These are phyloP conservation scores for Daldinia decipiens DNA, from an alignment of 495 filamentous ascomycete species.

Conservation along the genomic window DNA sequence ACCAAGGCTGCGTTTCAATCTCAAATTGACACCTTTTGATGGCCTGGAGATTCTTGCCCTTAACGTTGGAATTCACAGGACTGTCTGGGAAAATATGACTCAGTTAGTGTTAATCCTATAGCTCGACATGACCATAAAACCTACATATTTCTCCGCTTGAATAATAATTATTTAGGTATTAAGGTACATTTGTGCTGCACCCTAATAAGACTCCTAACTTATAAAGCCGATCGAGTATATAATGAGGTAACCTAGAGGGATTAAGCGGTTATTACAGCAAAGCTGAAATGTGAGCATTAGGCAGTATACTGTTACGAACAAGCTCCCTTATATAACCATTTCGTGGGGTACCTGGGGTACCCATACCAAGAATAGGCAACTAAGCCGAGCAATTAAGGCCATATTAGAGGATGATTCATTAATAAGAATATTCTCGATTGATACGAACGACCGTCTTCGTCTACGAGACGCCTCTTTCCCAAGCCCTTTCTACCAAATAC, in stretches of 20 bases:
- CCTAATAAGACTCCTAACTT: background rate
- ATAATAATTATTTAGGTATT: background rate
- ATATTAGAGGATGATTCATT: constrained; percentile 4
- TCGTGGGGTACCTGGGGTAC: too few relatives aligned
- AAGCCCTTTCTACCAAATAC: constrained; percentile 24
- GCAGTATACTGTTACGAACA: too few relatives aligned
- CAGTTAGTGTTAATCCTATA: background rate
- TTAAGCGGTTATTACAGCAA: too few relatives aligned
- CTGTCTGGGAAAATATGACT: background rate
- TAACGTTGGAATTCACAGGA: background rate
- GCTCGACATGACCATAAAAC: background rate
- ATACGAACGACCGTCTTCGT: constrained; percentile 37
- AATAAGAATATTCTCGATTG: constrained; percentile 11
- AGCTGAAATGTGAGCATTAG: too few relatives aligned
- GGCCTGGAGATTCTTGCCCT: background rate
- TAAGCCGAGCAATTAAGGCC: background rate
- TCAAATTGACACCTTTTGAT: background rate
- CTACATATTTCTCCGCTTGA: background rate
- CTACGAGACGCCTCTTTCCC: constrained; percentile 30
- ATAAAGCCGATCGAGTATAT: too few relatives aligned
- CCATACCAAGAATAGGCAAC: too few relatives aligned
- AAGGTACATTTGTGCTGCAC: background rate
- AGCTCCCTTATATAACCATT: too few relatives aligned
- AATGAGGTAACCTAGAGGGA: too few relatives aligned
- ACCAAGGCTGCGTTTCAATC: background rate